Evolutionary conservation across 805 yeast species (phyloP), one percentile per base, ranked within the genome.

Genomic region (Nakazawaea laoshanensis): DNA sequence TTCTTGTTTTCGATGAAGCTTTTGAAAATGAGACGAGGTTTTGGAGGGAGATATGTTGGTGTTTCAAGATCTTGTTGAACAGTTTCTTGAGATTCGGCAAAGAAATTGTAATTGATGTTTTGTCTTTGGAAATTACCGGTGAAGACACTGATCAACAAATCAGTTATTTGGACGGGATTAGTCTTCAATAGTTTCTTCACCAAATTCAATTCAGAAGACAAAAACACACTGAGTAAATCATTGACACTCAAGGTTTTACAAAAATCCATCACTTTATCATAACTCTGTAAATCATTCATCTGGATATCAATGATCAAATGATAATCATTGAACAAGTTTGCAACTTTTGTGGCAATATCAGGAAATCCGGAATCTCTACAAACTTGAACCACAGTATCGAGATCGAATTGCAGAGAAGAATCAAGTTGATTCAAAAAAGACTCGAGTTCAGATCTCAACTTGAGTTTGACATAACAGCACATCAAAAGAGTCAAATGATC

Each of bases 1-100:
- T 77, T 72, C 0, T 92, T 87, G 49, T 82, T 85, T 43, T 78
- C 72, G n/a, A 83, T 74, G 52, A 92, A 92, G 2, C 94, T 76
- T 2, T 89, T 77, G 49, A 86, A 92, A 1, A 89, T 83, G 24
- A 89, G 63, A 28, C 87, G 67, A 5, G 97, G 97, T 32, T 77
- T 69, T 3, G 98, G 98, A 2, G 97, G 96, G 32, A 79, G 78
- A 52, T 92, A 92, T 0, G 92, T 82, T 11, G 88, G 80, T 24
- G 48, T 64, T 19, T n/a, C 39, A 32, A 15, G 26, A 7, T 36
- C n/a, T n/a, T n/a, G n/a, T n/a, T 7, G 26, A 14, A n/a, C 26
- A 8, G 6, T 14, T 14, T 24, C 26, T 20, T 9, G 10, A 5
- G 37, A 19, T 9, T 36, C 42, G 14, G 46, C 45, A 7, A 33